Evolutionary conservation across 805 yeast species (phyloP).

Genomic region (Yamadazyma olivae): DNA sequence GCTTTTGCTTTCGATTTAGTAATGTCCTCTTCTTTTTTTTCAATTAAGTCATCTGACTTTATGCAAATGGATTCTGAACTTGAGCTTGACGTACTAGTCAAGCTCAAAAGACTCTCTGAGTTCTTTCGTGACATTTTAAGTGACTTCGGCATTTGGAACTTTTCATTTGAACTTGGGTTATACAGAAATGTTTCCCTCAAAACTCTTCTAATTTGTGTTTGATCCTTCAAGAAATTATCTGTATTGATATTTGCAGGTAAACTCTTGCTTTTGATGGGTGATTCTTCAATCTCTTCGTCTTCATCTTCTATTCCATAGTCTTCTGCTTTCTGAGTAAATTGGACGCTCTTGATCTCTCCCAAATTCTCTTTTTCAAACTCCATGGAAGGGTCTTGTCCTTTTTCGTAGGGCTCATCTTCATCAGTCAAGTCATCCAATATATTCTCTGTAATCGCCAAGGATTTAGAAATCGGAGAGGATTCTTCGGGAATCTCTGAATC

Average conservation of each 20-base stretch:
- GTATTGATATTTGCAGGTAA: not conserved
- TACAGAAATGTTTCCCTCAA: constrained; percentile 22
- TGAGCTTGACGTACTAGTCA: too few species aligned
- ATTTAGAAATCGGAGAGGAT: constrained; percentile 19
- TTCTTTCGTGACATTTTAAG: too few species aligned
- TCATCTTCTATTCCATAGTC: constrained; percentile 23
- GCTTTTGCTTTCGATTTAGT: too few species aligned
- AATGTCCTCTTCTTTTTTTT: not conserved
- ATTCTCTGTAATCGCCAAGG: constrained; percentile 6
- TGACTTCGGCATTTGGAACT: constrained; percentile 1
- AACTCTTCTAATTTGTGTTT: constrained; percentile 5
- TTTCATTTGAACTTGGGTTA: constrained; percentile 9
- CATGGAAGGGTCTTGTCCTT: not conserved
- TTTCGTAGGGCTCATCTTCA: constrained; percentile 10
- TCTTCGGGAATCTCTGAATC: constrained; percentile 33
- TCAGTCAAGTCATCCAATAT: constrained; percentile 16
- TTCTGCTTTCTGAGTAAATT: not conserved
- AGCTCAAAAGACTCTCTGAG: too few species aligned
- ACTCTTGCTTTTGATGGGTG: constrained; percentile 27
- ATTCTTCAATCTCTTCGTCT: constrained; percentile 39
- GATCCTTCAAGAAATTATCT: constrained; percentile 2
- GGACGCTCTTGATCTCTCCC: not conserved
- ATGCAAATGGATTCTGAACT: too few species aligned
- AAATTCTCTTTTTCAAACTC: not conserved
- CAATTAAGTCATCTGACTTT: constrained; percentile 3